Base-by-base conservation (phyloP, 352 stramenopile species). In the Globisporangium solare region DNA sequence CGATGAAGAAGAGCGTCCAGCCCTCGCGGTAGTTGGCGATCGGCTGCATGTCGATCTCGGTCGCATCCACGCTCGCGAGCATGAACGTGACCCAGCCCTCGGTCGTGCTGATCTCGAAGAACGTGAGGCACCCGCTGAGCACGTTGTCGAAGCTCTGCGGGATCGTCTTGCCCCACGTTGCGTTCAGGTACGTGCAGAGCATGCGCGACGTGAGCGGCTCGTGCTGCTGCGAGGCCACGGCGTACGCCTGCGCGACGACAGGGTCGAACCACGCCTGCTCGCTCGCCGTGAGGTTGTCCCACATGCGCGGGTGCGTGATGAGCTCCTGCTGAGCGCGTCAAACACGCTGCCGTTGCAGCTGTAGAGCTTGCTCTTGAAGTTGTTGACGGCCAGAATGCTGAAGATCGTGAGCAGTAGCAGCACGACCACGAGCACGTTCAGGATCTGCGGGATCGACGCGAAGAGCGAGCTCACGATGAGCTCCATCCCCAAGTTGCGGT, bases 51-150 rank as follows among this genome's bases (percentile, higher is more conserved):
- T 94, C 84, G 39, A 94, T 79, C 22, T 80, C 81, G 15, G 76
- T 75, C 8, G 83, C 73, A 66, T 97, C 89, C 3, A 96, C 75
- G 24, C 78, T 79, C n/a, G 77, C 76, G 53, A 94, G 75, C 85
- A 94, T 96, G 12, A 96, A 64, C 22, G 86, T 79, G 12, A 88
- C 66, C 89, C 89, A 98, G 3, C 87, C 86, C 60, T 97, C 86
- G 0, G 83, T 94, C 21, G 88, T 93, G 27, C 77, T 93, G 61
- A 97, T 96, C 67, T 97, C 87, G 57, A 94, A 97, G 54, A 97
- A 80, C 3, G 78, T 76, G 12, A 60, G 66, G 31, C 88, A 70
- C 10, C 68, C 79, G 11, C 68, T 61, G 14, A 79, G 42, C 11
- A 94, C 76, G 56, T 94, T 94, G 70, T 96, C 80, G 43, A 94